phyloP scores from a whole-genome alignment of 371 early-diverging fungal genomes.

The Mucor velutinosus region DNA sequence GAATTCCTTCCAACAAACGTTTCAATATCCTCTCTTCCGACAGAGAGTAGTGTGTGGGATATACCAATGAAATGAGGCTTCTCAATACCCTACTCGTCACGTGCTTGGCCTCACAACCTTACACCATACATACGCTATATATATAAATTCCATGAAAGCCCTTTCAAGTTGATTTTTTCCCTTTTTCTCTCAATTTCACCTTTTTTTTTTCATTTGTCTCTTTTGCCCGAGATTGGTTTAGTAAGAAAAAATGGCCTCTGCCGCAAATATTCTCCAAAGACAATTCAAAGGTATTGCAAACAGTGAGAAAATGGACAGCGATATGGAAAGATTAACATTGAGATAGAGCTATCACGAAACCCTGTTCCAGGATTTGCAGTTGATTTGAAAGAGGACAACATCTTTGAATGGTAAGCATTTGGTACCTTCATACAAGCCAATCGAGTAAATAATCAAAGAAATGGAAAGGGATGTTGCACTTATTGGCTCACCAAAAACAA shows the following conservation, averaged over 20 bases:
- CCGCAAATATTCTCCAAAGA: slow-evolving; percentile 54
- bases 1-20: not conserved
- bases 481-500: slow-evolving; percentile 83
- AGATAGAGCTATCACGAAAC: slow-evolving; percentile 53
- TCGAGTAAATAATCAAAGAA: not conserved
- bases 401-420: slow-evolving; percentile 52
- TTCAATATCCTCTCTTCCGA: not conserved
- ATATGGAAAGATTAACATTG: not conserved
- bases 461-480: slow-evolving; percentile 75
- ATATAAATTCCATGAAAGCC: not conserved
- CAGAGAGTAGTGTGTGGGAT: not conserved
- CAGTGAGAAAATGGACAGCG: not conserved
- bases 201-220: no score
- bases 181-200: not conserved
- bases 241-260: slow-evolving; percentile 32
- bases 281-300: slow-evolving; percentile 55
- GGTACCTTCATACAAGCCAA: not conserved
- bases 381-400: slow-evolving; percentile 66
- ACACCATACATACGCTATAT: not conserved
- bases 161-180: not conserved
- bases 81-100: not conserved
- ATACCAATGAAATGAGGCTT: not conserved
- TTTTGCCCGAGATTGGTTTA: not conserved
- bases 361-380: slow-evolving; percentile 79
- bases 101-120: not conserved